Evolutionary conservation across 2,329 filamentous ascomycete genomes (phyloP), one percentile per base, ranked within the genome.

Genomic region (Cladophialophora bantiana): DNA sequence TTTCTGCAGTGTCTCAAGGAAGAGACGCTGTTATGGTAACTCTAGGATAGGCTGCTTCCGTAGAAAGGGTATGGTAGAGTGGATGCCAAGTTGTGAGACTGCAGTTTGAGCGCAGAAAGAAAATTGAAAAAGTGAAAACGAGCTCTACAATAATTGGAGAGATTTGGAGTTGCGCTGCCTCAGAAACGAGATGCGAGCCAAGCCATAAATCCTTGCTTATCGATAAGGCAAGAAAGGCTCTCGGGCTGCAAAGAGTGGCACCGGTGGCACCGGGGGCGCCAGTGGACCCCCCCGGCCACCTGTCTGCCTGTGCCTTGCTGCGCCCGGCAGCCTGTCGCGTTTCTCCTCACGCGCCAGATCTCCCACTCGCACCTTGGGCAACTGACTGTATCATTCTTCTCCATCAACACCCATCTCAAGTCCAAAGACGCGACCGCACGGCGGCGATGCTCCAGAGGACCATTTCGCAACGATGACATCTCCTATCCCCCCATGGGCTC

Each of bases 401-500:
- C 40, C 40, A 20, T 45, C 40, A 18, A 18, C 40, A 20, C n/a
- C 9, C 40, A 20, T 45, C 5, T 20, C n/a, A 45, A 18, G 40
- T 7, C 13, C 40, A 26, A 26, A 50, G 18, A 50, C 20, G 26
- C 9, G 10, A 50, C 45, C 18, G 18, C 7, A 18, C 26, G 45
- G 45, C 12, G 18, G 45, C 4, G 42, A 50, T 53, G 18, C 34
- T 31, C 7, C 6, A 15, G 12, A 13, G n/a, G 34, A 20, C 13
- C 5, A 4, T 38, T 34, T 38, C 55, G 69, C 68, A 66, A 73
- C 69, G 67, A 73, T 60, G 38, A 15, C 42, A 36, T 18, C 45
- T 34, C 52, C n/a, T 35, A 64, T 69, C 69, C 72, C 71, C 60
- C 60, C 64, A 89, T 89, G 87, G 87, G 87, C 78, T 89, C 87